phyloP scores from a whole-genome alignment of 2,329 filamentous ascomycete genomes.

The Keithomyces neogunnii region DNA sequence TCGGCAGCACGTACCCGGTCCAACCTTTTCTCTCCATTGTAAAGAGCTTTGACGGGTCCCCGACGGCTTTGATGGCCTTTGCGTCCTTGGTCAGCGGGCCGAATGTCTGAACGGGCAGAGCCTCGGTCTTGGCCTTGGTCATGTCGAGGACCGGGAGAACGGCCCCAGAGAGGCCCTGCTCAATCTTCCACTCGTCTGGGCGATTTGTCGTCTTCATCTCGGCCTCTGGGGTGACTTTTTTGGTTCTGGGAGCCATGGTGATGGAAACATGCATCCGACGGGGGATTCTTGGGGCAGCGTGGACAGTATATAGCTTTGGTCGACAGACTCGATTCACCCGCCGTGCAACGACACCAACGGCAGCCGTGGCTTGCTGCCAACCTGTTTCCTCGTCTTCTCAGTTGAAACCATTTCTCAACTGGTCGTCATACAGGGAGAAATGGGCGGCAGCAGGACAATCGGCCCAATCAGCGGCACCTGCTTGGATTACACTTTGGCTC shows the following conservation, averaged over 20 bases:
- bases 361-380: too few relatives aligned
- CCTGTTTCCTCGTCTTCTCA: too few relatives aligned
- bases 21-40: conserved; percentile 21
- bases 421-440: too few relatives aligned
- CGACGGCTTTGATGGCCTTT: conserved; percentile 29
- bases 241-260: neutral
- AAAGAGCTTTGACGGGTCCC: conserved; percentile 23
- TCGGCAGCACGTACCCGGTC: conserved; percentile 18
- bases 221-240: neutral
- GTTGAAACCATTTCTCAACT: too few relatives aligned
- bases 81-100: conserved; percentile 29
- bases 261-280: conserved; percentile 21
- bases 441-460: too few relatives aligned
- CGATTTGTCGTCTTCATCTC: neutral
- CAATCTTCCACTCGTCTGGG: conserved; percentile 45
- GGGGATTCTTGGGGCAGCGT: conserved; percentile 25
- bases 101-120: conserved; percentile 18
- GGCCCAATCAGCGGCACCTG: too few relatives aligned
- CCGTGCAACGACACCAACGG: too few relatives aligned
- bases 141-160: conserved; percentile 39
- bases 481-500: too few relatives aligned
- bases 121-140: conserved; percentile 26
- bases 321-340: too few relatives aligned
- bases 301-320: too few relatives aligned
- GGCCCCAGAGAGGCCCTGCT: conserved; percentile 39